A percentile compares a stretch with the other conserved stretches of the same genome.
phyloP scores from a whole-genome alignment of 1,284 basidiomycete genomes.

The Phlebopus sp. region DNA sequence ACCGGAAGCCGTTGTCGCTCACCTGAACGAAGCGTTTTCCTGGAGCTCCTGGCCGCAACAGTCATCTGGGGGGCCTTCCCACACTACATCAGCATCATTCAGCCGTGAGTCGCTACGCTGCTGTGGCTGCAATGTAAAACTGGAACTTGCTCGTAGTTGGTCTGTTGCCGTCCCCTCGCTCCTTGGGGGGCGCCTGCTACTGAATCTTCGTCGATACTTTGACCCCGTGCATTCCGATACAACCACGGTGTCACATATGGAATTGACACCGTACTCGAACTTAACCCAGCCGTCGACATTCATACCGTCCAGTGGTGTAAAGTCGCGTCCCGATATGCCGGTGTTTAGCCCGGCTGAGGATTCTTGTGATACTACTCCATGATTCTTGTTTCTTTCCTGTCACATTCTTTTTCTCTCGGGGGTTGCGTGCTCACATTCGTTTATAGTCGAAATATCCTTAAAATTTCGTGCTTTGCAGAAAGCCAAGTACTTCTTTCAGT shows the following conservation, averaged over 20 bases:
- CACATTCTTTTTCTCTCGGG: too few species aligned
- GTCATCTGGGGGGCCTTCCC: constrained; percentile 24
- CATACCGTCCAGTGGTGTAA: neutral
- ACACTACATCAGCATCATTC: constrained; percentile 25
- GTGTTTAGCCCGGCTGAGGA: neutral
- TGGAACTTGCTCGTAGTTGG: constrained; percentile 18
- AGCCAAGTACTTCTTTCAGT: too few species aligned
- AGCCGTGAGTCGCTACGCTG: constrained; percentile 22
- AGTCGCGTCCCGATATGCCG: neutral
- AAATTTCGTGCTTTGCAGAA: too few species aligned
- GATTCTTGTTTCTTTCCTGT: neutral
- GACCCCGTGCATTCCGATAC: neutral
- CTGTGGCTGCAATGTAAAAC: neutral
- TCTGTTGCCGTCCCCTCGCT: constrained; percentile 20
- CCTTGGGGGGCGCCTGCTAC: constrained; percentile 16
- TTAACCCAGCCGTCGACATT: neutral
- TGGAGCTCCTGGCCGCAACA: constrained; percentile 20
- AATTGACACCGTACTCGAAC: neutral
- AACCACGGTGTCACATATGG: neutral
- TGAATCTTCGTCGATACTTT: constrained; percentile 16
- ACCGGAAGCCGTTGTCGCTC: neutral
- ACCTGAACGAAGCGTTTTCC: constrained; percentile 19
- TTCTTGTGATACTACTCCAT: neutral
- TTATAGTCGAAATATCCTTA: too few species aligned
- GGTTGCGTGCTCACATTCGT: too few species aligned